Evolutionary conservation across 2,329 filamentous ascomycete genomes (phyloP), one percentile per base, ranked within the genome.

Genomic region (Aspergillus luchuensis): DNA sequence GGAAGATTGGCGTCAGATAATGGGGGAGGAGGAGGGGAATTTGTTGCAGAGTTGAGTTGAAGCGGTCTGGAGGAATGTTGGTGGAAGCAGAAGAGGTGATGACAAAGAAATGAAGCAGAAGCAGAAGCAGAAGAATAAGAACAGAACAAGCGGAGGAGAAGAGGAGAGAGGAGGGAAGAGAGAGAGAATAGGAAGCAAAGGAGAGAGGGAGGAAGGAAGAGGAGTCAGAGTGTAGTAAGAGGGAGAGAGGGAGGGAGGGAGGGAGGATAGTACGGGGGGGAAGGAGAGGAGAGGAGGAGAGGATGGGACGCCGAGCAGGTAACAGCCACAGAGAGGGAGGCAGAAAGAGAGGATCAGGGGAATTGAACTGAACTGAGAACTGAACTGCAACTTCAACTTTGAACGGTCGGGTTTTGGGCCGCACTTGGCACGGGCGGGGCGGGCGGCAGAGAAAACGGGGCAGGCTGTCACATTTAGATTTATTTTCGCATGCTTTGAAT

Each of bases 401-500:
- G 62, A 59, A 59, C 30, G 59, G 56, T 52, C 58, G 61, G 58
- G 56, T 36, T 58, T 58, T 58, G 57, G 57, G 57, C 50, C 50
- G 57, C 39, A 59, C 62, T 62, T 63, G 62, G 62, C 62, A 59
- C 33, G 59, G 56, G 56, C 58, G 61, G 58, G 56, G 58, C 52
- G 50, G 30, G 51, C 55, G 61, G 61, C 48, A 61, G 53, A 56
- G 60, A 38, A 45, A 50, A 62, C 59, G 55, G 59, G 55, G 59
- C 59, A 36, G 51, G 53, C 49, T 21, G 56, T 45, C 56, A 58
- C 56, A 50, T 33, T 50, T 50, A 50, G n/a, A 50, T 50, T 50
- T 30, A 4, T 8, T 11, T 19, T 28, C 25, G 25, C 25, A 28
- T 28, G 10, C 17, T n/a, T 36, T 36, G 33, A 36, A 30, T 30